Evolutionary conservation across 2,329 filamentous ascomycete species (phyloP).

Genomic region (Emergomyces pasteurianus): DNA sequence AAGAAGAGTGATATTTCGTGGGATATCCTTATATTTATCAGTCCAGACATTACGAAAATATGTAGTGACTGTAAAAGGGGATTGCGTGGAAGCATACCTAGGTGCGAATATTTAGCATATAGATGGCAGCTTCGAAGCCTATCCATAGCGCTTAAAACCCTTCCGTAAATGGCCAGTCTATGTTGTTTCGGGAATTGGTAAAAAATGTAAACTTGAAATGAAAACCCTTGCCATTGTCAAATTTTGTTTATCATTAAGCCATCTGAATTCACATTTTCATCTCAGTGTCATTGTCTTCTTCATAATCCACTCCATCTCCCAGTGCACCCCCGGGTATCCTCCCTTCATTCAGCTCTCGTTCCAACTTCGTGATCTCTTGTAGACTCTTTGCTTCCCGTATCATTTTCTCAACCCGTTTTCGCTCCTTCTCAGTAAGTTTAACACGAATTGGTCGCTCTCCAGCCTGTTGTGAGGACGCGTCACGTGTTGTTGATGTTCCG

Average conservation of each 20-base stretch:
- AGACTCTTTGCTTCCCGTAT: slow-evolving; percentile 82
- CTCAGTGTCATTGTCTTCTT: slow-evolving; percentile 20
- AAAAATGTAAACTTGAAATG: background rate
- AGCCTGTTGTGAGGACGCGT: slow-evolving; percentile 29
- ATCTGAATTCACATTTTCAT: slow-evolving; percentile 23
- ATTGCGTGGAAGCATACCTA: background rate
- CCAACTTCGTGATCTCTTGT: slow-evolving; percentile 77
- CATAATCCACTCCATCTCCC: slow-evolving; percentile 18
- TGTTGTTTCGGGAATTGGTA: background rate
- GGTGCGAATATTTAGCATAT: background rate
- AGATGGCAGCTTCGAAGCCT: background rate
- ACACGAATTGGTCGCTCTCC: slow-evolving; percentile 58
- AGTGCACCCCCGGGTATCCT: slow-evolving; percentile 58
- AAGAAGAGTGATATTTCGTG: background rate
- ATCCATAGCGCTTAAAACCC: background rate
- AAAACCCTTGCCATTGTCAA: background rate
- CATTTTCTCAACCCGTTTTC: slow-evolving; percentile 69
- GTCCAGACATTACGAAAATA: background rate
- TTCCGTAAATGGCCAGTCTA: background rate
- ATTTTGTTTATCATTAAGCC: slow-evolving; percentile 2
- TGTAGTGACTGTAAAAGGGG: background rate
- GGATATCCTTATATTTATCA: background rate
- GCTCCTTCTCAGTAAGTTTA: slow-evolving; percentile 79
- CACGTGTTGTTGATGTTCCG: slow-evolving; percentile 21
- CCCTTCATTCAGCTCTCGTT: slow-evolving; percentile 87